These are phyloP conservation scores for Rhizoclosmatium sp. DNA, from an alignment of 192 early-diverging fungal genomes.

Conservation along the genomic window DNA sequence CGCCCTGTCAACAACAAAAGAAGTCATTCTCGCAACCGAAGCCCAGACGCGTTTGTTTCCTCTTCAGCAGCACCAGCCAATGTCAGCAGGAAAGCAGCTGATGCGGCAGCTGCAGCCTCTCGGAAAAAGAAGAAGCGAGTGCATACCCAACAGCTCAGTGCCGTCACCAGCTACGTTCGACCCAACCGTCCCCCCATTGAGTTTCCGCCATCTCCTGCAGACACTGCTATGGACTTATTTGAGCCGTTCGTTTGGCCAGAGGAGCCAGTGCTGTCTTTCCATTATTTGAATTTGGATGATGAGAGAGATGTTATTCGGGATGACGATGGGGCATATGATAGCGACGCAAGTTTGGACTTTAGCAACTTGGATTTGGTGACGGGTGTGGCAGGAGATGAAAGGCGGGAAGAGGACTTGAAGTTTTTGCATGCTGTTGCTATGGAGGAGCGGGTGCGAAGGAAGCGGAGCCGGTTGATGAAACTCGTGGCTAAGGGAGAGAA, in stretches of 20 bases:
- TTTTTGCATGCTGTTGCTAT: slow-evolving; percentile 37
- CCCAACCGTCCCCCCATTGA: slow-evolving; percentile 14
- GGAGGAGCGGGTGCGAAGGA: slow-evolving; percentile 31
- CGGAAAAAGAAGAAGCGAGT: slow-evolving; percentile 28
- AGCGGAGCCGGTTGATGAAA: slow-evolving; percentile 33
- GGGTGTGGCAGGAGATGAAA: slow-evolving; percentile 23
- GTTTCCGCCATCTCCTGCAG: slow-evolving; percentile 28
- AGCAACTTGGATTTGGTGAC: slow-evolving; percentile 27
- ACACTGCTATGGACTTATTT: slow-evolving; percentile 21
- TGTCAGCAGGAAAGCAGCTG: background rate
- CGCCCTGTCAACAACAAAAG: background rate
- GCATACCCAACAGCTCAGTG: background rate
- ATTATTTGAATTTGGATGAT: slow-evolving; percentile 20
- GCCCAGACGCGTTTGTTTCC: background rate
- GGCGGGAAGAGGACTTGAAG: slow-evolving; percentile 32
- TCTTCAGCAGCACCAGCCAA: background rate
- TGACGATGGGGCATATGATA: slow-evolving; percentile 30
- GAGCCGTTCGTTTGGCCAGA: slow-evolving; percentile 36
- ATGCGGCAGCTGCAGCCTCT: slow-evolving; percentile 1
- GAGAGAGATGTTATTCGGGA: slow-evolving; percentile 4
- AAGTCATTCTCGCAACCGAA: background rate
- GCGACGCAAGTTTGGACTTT: slow-evolving; percentile 36
- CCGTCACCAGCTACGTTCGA: slow-evolving; percentile 5
- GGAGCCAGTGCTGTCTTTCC: slow-evolving; percentile 19
- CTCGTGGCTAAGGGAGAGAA: slow-evolving; percentile 1